Evolutionary conservation across 2,329 filamentous ascomycete species (phyloP).

Genomic region (Nothophoma quercina): DNA sequence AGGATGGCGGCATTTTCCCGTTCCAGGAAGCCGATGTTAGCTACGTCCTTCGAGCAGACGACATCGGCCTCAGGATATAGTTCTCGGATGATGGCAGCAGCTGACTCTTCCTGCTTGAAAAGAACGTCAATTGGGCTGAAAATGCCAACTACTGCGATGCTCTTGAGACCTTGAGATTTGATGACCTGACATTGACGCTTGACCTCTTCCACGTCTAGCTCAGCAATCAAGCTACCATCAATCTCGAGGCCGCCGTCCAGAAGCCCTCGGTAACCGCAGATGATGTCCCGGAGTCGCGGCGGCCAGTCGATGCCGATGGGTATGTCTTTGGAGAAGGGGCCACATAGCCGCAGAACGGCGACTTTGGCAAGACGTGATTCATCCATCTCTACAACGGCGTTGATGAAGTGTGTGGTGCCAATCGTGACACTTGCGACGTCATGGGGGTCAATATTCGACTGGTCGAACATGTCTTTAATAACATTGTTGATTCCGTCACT

Average conservation of each 20-base stretch:
- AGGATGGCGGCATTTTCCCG: slow-evolving; percentile 60
- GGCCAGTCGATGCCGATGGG: slow-evolving; percentile 61
- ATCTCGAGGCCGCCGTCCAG: slow-evolving; percentile 60
- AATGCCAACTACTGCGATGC: slow-evolving; percentile 63
- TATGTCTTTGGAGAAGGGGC: slow-evolving; percentile 56
- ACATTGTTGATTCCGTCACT: slow-evolving; percentile 45
- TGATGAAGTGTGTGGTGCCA: slow-evolving; percentile 62
- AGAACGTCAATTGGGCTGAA: slow-evolving; percentile 65
- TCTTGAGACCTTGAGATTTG: slow-evolving; percentile 53
- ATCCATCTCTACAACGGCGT: slow-evolving; percentile 60
- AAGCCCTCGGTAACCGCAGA: slow-evolving; percentile 54
- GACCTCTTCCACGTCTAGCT: slow-evolving; percentile 54
- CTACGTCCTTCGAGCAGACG: slow-evolving; percentile 60
- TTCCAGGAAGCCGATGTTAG: slow-evolving; percentile 58
- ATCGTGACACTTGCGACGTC: slow-evolving; percentile 56
- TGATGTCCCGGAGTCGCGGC: slow-evolving; percentile 51
- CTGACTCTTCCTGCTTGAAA: slow-evolving; percentile 60
- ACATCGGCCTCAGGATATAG: slow-evolving; percentile 56
- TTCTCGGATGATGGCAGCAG: slow-evolving; percentile 57
- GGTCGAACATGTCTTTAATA: slow-evolving; percentile 45
- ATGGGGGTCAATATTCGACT: slow-evolving; percentile 35
- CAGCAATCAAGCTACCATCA: slow-evolving; percentile 56
- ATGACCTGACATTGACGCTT: slow-evolving; percentile 53
- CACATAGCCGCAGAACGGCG: slow-evolving; percentile 60
- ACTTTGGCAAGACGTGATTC: slow-evolving; percentile 58